These are phyloP conservation scores for Hansenula anomala DNA, from an alignment of 1,139 yeast genomes.

Conservation along the genomic window DNA sequence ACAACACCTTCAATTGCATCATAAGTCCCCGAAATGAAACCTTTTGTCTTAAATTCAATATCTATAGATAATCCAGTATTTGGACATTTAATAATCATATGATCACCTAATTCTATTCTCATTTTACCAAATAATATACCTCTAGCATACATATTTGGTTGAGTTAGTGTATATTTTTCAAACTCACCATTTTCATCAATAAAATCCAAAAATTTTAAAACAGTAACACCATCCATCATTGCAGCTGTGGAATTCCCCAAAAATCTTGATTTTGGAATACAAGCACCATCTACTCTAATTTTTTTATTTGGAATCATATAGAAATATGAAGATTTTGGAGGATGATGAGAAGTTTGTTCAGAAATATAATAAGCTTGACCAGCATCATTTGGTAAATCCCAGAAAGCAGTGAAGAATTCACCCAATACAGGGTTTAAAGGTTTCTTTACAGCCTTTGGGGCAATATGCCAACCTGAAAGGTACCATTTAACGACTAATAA, in stretches of 20 bases:
- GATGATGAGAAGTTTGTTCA: slow-evolving; percentile 96
- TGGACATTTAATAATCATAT: slow-evolving; percentile 67
- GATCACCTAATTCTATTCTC: slow-evolving; percentile 90
- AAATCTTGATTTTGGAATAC: slow-evolving; percentile 82
- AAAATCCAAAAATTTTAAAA: slow-evolving; percentile 63
- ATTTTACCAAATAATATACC: slow-evolving; percentile 89
- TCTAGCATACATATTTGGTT: slow-evolving; percentile 94
- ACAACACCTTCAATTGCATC: slow-evolving; percentile 81
- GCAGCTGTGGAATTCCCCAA: slow-evolving; percentile 96
- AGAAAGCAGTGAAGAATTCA: slow-evolving; percentile 83
- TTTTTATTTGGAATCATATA: slow-evolving; percentile 77
- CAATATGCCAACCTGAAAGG: slow-evolving; percentile 94
- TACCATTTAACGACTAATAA: slow-evolving; percentile 79
- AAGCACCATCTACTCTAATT: slow-evolving; percentile 84
- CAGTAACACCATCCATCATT: slow-evolving; percentile 89
- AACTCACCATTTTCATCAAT: slow-evolving; percentile 40
- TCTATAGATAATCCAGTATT: slow-evolving; percentile 61
- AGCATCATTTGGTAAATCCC: slow-evolving; percentile 75
- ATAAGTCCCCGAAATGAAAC: slow-evolving; percentile 88
- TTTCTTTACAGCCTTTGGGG: slow-evolving; percentile 96
- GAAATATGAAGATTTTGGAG: slow-evolving; percentile 95
- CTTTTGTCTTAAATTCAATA: slow-evolving; percentile 92
- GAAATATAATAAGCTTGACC: slow-evolving; percentile 73
- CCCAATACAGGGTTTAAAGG: slow-evolving; percentile 94
- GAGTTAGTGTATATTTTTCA: slow-evolving; percentile 74